These are phyloP conservation scores for Rhodotorula mucilaginosa DNA, from an alignment of 1,284 basidiomycete genomes.

Conservation along the genomic window DNA sequence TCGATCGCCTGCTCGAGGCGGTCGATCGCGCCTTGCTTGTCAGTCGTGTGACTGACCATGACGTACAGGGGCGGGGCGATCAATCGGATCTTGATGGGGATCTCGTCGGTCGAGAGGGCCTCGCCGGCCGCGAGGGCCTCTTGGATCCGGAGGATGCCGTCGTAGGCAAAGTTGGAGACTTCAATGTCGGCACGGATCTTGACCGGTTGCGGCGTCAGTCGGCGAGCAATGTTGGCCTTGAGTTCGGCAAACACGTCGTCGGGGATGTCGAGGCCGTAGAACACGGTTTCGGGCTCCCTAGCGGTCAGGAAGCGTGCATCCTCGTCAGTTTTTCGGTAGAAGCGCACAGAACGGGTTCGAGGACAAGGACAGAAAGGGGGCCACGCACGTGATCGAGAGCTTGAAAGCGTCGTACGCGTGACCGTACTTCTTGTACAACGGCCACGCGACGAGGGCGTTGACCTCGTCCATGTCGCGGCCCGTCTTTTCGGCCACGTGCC, in stretches of 20 bases:
- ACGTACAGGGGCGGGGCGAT: slow-evolving; percentile 97
- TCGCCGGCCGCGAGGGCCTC: slow-evolving; percentile 87
- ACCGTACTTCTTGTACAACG: slow-evolving; percentile 84
- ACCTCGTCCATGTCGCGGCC: slow-evolving; percentile 67
- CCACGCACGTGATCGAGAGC: slow-evolving; percentile 78
- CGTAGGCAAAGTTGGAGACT: slow-evolving; percentile 92
- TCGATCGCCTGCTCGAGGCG: slow-evolving; percentile 90
- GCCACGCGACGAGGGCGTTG: slow-evolving; percentile 92
- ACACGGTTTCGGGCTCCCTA: slow-evolving; percentile 84
- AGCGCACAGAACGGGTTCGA: no score
- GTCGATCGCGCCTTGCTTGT: slow-evolving; percentile 93
- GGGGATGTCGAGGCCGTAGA: slow-evolving; percentile 62
- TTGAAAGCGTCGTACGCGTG: slow-evolving; percentile 99
- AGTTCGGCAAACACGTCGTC: slow-evolving; percentile 67
- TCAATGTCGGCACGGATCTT: slow-evolving; percentile 98
- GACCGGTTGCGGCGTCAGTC: slow-evolving; percentile 96
- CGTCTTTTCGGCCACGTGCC: slow-evolving; percentile 87
- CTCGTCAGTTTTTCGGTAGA: neutral
- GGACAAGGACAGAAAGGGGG: neutral
- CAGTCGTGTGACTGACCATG: slow-evolving; percentile 90
- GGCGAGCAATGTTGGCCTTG: slow-evolving; percentile 82
- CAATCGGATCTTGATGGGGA: slow-evolving; percentile 95
- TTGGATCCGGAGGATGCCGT: slow-evolving; percentile 98
- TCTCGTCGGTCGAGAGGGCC: slow-evolving; percentile 75
- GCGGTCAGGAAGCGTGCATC: slow-evolving; percentile 9